Evolutionary conservation across 2,329 filamentous ascomycete genomes (phyloP).

Genomic region (Metarhizium guizhouense): DNA sequence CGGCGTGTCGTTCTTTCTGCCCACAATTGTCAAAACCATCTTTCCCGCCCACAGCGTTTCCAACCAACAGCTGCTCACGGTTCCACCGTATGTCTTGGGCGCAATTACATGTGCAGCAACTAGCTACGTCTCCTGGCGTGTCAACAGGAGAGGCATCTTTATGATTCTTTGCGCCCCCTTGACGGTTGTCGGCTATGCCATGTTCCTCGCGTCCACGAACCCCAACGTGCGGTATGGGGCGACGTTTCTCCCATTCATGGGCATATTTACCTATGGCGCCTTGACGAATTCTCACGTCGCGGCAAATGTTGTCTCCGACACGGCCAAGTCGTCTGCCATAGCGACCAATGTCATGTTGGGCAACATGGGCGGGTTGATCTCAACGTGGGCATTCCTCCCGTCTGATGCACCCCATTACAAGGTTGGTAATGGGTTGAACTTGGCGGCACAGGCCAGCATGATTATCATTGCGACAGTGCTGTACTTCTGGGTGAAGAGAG

Average conservation of each 20-base stretch:
- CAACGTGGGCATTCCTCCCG: constrained; percentile 56
- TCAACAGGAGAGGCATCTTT: constrained; percentile 50
- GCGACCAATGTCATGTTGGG: constrained; percentile 44
- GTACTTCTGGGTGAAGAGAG: constrained; percentile 51
- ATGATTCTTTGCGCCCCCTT: constrained; percentile 49
- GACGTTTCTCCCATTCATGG: constrained; percentile 56
- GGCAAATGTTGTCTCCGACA: constrained; percentile 62
- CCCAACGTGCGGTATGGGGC: constrained; percentile 53
- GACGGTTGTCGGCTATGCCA: constrained; percentile 58
- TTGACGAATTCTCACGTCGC: constrained; percentile 57
- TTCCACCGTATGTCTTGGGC: constrained; percentile 60
- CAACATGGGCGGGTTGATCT: constrained; percentile 46
- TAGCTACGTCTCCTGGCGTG: constrained; percentile 49
- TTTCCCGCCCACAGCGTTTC: constrained; percentile 50
- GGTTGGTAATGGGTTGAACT: constrained; percentile 63
- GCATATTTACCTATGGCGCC: constrained; percentile 53
- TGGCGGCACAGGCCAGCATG: constrained; percentile 50
- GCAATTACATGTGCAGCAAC: constrained; percentile 53
- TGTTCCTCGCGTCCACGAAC: constrained; percentile 51
- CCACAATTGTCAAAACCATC: constrained; percentile 62
- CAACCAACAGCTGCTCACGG: constrained; percentile 58
- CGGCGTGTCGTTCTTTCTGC: constrained; percentile 62
- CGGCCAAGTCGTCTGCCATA: constrained; percentile 53
- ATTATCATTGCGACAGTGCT: constrained; percentile 40
- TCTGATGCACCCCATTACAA: constrained; percentile 55